phyloP scores from a whole-genome alignment of 805 yeast species.

The Torulaspora franciscae region DNA sequence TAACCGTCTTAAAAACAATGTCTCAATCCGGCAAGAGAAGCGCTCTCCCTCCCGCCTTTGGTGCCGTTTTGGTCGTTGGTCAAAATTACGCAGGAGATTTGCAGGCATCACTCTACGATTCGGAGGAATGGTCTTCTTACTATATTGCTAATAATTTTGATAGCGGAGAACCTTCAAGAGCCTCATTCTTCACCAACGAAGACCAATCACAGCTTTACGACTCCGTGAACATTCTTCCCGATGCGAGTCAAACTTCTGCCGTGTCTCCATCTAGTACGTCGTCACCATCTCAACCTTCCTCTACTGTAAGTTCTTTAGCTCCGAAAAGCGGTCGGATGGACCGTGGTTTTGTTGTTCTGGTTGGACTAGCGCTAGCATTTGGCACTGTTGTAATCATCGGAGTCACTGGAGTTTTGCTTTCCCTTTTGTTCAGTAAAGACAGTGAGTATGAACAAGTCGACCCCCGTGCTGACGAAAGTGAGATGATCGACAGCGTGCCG shows the following conservation, averaged over 20 bases:
- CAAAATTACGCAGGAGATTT: slow-evolving; percentile 1
- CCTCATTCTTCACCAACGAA: slow-evolving; percentile 32
- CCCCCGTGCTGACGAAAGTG: slow-evolving; percentile 55
- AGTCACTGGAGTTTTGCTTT: slow-evolving; percentile 36
- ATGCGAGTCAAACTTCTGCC: slow-evolving; percentile 16
- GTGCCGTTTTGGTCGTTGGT: slow-evolving; percentile 37
- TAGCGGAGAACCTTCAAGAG: not conserved
- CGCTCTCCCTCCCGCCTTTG: not conserved
- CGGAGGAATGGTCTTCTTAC: slow-evolving; percentile 27
- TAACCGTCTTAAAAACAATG: not conserved
- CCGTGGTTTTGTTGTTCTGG: slow-evolving; percentile 62
- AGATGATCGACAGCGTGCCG: slow-evolving; percentile 58
- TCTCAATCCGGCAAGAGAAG: slow-evolving; percentile 4
- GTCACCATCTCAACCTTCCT: slow-evolving; percentile 7
- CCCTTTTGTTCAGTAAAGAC: slow-evolving; percentile 37
- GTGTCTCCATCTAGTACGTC: slow-evolving; percentile 21
- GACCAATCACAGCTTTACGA: slow-evolving; percentile 35
- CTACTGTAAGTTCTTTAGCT: slow-evolving; percentile 2
- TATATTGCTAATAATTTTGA: slow-evolving; percentile 9
- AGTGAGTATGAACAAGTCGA: slow-evolving; percentile 44
- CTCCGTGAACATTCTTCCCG: slow-evolving; percentile 8
- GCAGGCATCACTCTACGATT: slow-evolving; percentile 23
- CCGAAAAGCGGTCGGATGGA: slow-evolving; percentile 27
- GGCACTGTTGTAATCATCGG: slow-evolving; percentile 45
- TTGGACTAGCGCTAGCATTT: slow-evolving; percentile 62